phyloP scores from a whole-genome alignment of 2,329 filamentous ascomycete genomes.

The Xylaria sp. region DNA sequence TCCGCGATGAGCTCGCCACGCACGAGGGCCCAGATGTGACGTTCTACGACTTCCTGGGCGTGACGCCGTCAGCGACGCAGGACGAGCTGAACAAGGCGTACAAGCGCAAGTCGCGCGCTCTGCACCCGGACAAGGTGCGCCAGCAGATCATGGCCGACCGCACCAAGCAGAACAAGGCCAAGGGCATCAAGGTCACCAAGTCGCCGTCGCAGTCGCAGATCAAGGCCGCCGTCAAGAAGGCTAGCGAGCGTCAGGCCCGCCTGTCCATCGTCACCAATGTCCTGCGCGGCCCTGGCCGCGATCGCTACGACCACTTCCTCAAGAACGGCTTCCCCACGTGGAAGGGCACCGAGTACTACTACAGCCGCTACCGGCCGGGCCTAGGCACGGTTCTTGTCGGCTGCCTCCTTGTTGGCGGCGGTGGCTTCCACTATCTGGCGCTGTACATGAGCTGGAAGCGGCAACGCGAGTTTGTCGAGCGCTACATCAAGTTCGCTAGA shows the following conservation, averaged over 20 bases:
- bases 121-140: conserved; percentile 96
- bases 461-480: conserved; percentile 87
- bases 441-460: conserved; percentile 87
- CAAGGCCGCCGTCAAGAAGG: conserved; percentile 77
- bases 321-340: conserved; percentile 91
- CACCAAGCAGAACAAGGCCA: conserved; percentile 59
- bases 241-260: conserved; percentile 81
- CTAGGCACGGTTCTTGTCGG: conserved; percentile 83
- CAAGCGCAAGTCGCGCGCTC: conserved; percentile 79
- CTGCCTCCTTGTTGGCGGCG: conserved; percentile 81
- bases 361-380: conserved; percentile 89
- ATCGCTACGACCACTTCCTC: conserved; percentile 94
- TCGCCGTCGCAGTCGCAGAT: conserved; percentile 76
- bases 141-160: conserved; percentile 78
- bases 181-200: conserved; percentile 69
- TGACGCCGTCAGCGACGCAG: conserved; percentile 73
- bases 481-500: conserved; percentile 89
- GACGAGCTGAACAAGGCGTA: conserved; percentile 95
- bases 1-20: conserved; percentile 82
- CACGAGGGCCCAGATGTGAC: conserved; percentile 79
- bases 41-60: conserved; percentile 93
- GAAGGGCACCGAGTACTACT: conserved; percentile 99
- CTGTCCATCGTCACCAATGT: conserved; percentile 86
- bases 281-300: conserved; percentile 77
- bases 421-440: conserved; percentile 84